These are phyloP conservation scores for Hanseniaspora gamundiae DNA, from an alignment of 1,139 yeast species.

Conservation along the genomic window DNA sequence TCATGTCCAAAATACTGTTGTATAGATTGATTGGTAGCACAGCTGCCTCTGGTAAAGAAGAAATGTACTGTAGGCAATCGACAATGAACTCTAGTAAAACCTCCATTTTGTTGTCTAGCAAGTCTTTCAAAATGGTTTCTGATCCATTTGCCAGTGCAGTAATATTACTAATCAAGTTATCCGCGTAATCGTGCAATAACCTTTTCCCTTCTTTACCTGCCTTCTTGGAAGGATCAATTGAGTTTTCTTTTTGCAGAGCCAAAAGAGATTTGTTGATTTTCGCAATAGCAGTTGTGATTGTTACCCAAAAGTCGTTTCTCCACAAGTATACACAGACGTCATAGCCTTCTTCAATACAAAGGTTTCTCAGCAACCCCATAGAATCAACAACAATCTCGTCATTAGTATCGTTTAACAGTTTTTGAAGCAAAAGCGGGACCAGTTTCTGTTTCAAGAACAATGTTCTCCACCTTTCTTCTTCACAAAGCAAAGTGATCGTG, in stretches of 20 bases:
- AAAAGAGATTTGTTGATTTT: slow-evolving; percentile 40
- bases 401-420: slow-evolving; percentile 52
- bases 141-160: slow-evolving; percentile 58
- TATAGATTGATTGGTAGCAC: slow-evolving; percentile 33
- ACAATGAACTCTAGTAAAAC: slow-evolving; percentile 9
- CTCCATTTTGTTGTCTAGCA: slow-evolving; percentile 27
- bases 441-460: slow-evolving; percentile 59
- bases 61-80: slow-evolving; percentile 10
- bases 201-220: slow-evolving; percentile 23
- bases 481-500: slow-evolving; percentile 60
- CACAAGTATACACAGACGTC: slow-evolving; percentile 64
- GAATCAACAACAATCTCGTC: slow-evolving; percentile 71
- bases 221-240: slow-evolving; percentile 26
- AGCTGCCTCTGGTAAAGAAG: neutral
- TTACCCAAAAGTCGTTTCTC: slow-evolving; percentile 66
- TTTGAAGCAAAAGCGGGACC: slow-evolving; percentile 49
- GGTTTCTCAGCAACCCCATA: slow-evolving; percentile 66
- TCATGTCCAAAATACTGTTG: slow-evolving; percentile 44
- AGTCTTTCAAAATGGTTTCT: slow-evolving; percentile 38
- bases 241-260: slow-evolving; percentile 25
- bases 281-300: slow-evolving; percentile 38
- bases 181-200: slow-evolving; percentile 53
- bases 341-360: slow-evolving; percentile 82
- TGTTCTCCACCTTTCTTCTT: slow-evolving; percentile 52
- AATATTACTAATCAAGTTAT: slow-evolving; percentile 58